Conservation (phyloP, 495 filamentous ascomycete species). For the Pseudomonodictys pantanalensis region DNA sequence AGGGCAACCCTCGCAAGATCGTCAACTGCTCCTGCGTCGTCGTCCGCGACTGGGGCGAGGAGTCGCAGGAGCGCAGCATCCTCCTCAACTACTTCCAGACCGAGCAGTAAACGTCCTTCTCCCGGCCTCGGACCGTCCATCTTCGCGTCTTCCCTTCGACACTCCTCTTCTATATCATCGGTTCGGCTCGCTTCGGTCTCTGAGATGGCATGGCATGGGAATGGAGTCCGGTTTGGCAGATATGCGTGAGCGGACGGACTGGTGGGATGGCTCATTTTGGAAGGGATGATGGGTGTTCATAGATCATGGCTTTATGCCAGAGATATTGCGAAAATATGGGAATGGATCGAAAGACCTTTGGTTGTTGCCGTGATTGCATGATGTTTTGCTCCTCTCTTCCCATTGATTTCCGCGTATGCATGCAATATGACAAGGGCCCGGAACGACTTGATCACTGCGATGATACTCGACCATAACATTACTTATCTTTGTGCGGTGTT, state of each 20-base stretch:
- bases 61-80: conserved; percentile 94
- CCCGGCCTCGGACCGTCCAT: neutral
- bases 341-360: no score
- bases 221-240: neutral
- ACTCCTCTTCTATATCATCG: neutral
- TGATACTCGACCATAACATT: no score
- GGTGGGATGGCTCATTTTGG: neutral
- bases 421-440: no score
- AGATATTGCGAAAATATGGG: neutral
- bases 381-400: no score
- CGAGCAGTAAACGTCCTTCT: conserved; percentile 55
- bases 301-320: neutral
- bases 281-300: neutral
- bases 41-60: conserved; percentile 98
- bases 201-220: neutral
- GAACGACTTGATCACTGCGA: no score
- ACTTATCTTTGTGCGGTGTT: no score
- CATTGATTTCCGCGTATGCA: no score
- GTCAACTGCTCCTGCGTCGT: conserved; percentile 99
- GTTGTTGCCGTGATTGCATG: no score
- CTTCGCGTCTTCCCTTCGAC: neutral
- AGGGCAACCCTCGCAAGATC: conserved; percentile 98
- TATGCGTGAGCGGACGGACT: neutral
- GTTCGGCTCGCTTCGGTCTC: neutral
- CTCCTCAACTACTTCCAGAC: conserved; percentile 99